Conservation (phyloP, 2,329 filamentous ascomycete genomes). For the Aspergillus ochraceoroseus region DNA sequence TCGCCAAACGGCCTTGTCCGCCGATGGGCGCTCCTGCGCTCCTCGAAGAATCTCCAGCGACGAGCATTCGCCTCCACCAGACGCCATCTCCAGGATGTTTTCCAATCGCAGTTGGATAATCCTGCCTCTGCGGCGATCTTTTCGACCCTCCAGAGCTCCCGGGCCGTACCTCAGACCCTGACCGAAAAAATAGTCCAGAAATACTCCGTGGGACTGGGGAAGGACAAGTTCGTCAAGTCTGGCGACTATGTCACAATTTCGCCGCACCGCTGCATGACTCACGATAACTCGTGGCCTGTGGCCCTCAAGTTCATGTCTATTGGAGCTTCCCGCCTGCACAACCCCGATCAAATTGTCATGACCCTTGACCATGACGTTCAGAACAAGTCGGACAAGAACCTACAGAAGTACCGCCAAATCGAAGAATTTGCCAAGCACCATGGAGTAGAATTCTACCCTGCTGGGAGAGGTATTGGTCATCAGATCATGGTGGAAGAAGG, state of each 20-base stretch:
- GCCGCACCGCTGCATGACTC: conserved; percentile 74
- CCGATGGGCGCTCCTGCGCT: conserved; percentile 24
- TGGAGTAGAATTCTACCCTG: conserved; percentile 70
- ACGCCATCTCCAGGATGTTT: conserved; percentile 18
- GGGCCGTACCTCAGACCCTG: conserved; percentile 63
- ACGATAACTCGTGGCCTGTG: conserved; percentile 77
- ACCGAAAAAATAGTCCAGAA: conserved; percentile 90
- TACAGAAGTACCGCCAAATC: conserved; percentile 78
- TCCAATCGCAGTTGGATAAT: conserved; percentile 58
- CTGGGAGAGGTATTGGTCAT: conserved; percentile 78
- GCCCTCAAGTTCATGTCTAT: conserved; percentile 77
- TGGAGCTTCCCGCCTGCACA: conserved; percentile 67
- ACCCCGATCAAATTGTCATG: conserved; percentile 71
- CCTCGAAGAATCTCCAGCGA: conserved; percentile 24
- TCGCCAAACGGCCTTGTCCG: conserved; percentile 19
- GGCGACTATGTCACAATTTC: conserved; percentile 80
- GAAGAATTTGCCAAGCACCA: conserved; percentile 75
- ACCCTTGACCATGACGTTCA: conserved; percentile 86
- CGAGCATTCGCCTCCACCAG: conserved; percentile 31
- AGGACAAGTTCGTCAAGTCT: conserved; percentile 67
- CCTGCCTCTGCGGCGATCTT: conserved; percentile 65
- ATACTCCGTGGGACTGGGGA: conserved; percentile 68
- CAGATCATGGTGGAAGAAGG: conserved; percentile 72
- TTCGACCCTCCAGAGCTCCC: conserved; percentile 62
- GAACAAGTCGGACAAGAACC: conserved; percentile 70